Base-by-base conservation (phyloP, 257 asterid species). In the Rehmannia glutinosa region DNA sequence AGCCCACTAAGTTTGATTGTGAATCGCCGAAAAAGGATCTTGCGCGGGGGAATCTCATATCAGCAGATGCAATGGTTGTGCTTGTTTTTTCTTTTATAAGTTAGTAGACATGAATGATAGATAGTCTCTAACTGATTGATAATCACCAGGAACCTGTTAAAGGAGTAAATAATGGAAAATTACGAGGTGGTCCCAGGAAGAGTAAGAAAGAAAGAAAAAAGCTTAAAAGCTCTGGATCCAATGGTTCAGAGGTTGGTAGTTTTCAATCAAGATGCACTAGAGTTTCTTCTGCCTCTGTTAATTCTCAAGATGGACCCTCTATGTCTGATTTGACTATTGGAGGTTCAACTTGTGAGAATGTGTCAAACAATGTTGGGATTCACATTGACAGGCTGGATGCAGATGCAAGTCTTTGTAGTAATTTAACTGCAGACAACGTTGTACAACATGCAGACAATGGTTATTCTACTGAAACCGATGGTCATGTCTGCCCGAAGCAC, bases 191-290 rank as follows among this genome's bases (percentile, higher is more conserved):
- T 73, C 30, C 86, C 65, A 83, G 84, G 79, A 94, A 84, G 95
- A 85, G 78, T 77, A 86, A 80, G 84, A 90, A 81, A 85, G 95
- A 82, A 69, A 88, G 84, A 62, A 91, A 84, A 75, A 94, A 81
- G 78, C 78, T 42, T 66, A 91, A 79, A 78, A 78, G 74, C 78
- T 70, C 80, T 57, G 71, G 78, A 78, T 55, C 80, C 73, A 70
- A 69, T 55, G 75, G 67, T 54, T 62, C 81, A 60, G 89, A 78
- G 70, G 79, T 62, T 74, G 83, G 71, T 66, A 62, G 72, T 78
- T 73, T 71, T 78, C 87, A 80, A 66, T 66, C 84, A 80, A 79
- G 79, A 76, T 55, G 62, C 61, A 66, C 45, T 42, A 72, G 57
- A 71, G 77, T 64, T 78, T 73, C 84, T 66, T 70, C 84, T 54